Conservation (phyloP, 805 yeast genomes). For the Hyphopichia homilentoma region DNA sequence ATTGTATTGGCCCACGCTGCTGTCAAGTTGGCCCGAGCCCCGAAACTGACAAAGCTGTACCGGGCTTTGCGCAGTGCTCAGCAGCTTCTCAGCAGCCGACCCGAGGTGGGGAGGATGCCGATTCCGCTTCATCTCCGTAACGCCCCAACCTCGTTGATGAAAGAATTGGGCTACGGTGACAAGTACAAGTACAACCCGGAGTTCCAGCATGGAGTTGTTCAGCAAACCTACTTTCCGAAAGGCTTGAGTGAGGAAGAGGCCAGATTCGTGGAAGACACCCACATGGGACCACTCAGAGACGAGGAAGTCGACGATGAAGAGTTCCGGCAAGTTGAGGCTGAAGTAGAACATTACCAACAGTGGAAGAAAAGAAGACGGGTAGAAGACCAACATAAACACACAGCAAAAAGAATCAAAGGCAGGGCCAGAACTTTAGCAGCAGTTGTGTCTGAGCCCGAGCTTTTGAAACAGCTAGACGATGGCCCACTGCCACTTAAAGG, state of each 20-base stretch:
- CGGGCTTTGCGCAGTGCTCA: conserved; percentile 74
- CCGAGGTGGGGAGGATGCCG: conserved; percentile 56
- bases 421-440: too few species aligned
- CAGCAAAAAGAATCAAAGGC: conserved; percentile 3
- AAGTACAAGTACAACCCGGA: conserved; percentile 89
- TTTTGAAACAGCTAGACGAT: conserved; percentile 1
- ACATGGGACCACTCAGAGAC: conserved; percentile 44
- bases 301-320: conserved; percentile 11
- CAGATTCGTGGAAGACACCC: conserved; percentile 52
- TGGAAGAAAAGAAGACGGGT: conserved; percentile 11
- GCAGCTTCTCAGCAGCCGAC: conserved; percentile 50
- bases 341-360: conserved; percentile 14
- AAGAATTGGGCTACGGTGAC: conserved; percentile 78
- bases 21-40: conserved; percentile 80
- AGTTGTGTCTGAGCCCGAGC: too few species aligned
- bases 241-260: conserved; percentile 36
- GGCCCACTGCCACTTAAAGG: too few species aligned
- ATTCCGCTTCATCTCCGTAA: conserved; percentile 84
- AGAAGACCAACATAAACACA: conserved; percentile 2
- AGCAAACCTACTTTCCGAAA: conserved; percentile 74
- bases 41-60: conserved; percentile 83
- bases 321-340: conserved; percentile 9
- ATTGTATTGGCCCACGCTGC: conserved; percentile 88
- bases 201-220: conserved; percentile 64
- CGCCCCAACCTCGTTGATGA: conserved; percentile 92